phyloP scores from a whole-genome alignment of 352 stramenopile genomes.

The Pythium vanterpoolii region DNA sequence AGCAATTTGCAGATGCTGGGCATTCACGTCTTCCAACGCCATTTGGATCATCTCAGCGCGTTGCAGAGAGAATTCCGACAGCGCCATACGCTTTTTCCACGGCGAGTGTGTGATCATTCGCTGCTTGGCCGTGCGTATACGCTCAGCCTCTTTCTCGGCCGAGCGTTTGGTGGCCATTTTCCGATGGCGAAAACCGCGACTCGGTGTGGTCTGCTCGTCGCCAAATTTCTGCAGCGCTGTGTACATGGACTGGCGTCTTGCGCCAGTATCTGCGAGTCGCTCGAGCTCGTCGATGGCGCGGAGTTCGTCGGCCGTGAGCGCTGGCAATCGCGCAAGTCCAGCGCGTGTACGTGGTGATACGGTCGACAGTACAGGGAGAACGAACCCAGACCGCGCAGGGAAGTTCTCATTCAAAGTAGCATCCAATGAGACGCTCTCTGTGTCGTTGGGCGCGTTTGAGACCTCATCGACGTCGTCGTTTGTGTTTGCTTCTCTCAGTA shows the following conservation, averaged over 20 bases:
- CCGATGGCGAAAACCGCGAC: slow-evolving; percentile 10
- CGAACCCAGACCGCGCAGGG: background rate
- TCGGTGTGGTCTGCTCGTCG: background rate
- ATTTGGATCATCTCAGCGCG: slow-evolving; percentile 34
- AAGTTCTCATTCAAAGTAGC: background rate
- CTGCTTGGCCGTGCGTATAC: background rate
- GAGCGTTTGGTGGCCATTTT: slow-evolving; percentile 13
- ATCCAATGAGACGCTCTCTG: background rate
- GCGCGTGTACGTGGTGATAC: slow-evolving; percentile 48
- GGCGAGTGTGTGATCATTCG: slow-evolving; percentile 4
- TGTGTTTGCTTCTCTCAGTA: background rate
- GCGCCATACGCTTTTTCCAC: slow-evolving; percentile 17
- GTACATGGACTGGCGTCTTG: slow-evolving; percentile 15
- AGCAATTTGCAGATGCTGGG: slow-evolving; percentile 5
- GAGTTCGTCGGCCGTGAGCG: slow-evolving; percentile 33
- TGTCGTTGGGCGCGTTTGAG: background rate
- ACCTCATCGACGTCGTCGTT: background rate
- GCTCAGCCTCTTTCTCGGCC: slow-evolving; percentile 1
- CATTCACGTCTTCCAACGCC: slow-evolving; percentile 29
- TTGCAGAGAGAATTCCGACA: background rate
- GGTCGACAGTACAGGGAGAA: slow-evolving; percentile 43
- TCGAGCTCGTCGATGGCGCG: slow-evolving; percentile 42
- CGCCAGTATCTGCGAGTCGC: slow-evolving; percentile 27
- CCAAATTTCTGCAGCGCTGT: slow-evolving; percentile 12
- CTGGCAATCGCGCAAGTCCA: slow-evolving; percentile 36